Evolutionary conservation across 768 basidiomycete species (phyloP), one percentile per base, ranked within the genome.

Genomic region (Lentinula lateritia): DNA sequence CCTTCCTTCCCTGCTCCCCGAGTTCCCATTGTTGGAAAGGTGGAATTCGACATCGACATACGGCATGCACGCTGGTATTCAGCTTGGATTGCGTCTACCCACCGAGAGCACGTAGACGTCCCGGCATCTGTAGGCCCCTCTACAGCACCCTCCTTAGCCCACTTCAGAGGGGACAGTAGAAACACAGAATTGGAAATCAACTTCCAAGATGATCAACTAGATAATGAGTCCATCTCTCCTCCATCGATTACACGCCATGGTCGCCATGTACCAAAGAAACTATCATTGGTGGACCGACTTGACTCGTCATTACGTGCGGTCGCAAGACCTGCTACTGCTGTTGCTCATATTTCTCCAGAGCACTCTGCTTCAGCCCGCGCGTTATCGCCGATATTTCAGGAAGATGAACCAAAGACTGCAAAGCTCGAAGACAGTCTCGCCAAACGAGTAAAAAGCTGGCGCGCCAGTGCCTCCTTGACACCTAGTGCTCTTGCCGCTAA

Each of bases 1-100:
- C 64, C 78, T 42, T 71, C 75, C 23, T 62, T 72, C 20, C 66
- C 75, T 62, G 65, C 69, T 28, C 70, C 71, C 23, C 78, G 76
- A 55, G 68, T 82, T 18, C 87, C 90, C 0, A 87, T 95, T 61
- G 79, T 83, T 48, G 94, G 91, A 5, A 86, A 82, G 15, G 81
- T 96, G 34, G 93, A 95, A 73, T 94, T 95, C 70, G 93, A 95
- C 72, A 82, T 95, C 50, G 93, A 95, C 74, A 62, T 83, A 50
- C 76, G 78, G 39, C 82, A 85, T 63, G 93, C 93, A 16, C 80
- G 84, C 34, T 95, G 93, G 93, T 90, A 86, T 66, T 75, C 84
- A 16, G 74, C 84, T 0, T 96, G 91, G 90, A 62, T 86, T 20
- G 76, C 80, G 1, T 77, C 80, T n/a, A 70, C 81, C 59, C 72